These are phyloP conservation scores for Cladosporium cucumerinum DNA, from an alignment of 2,329 filamentous ascomycete genomes.

Conservation along the genomic window DNA sequence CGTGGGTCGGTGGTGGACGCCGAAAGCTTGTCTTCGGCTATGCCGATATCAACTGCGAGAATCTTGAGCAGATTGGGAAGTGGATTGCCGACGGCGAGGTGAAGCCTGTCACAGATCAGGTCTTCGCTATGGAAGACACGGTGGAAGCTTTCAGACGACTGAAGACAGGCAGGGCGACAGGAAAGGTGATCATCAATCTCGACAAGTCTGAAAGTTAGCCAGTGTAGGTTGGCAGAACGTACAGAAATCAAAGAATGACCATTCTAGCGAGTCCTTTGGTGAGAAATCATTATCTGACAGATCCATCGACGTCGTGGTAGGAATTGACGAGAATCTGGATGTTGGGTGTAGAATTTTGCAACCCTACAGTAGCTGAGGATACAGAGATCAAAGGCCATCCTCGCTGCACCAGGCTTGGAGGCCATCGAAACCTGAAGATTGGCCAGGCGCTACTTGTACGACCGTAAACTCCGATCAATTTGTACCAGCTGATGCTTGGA, in stretches of 20 bases:
- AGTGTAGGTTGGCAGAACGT: not conserved
- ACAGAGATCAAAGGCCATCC: too few relatives aligned
- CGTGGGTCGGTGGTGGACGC: constrained; percentile 51
- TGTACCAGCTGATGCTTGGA: not conserved
- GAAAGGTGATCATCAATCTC: constrained; percentile 54
- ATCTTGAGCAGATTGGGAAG: constrained; percentile 49
- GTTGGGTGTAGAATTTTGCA: too few relatives aligned
- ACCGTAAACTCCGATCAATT: not conserved
- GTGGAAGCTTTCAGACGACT: constrained; percentile 57
- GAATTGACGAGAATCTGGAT: too few relatives aligned
- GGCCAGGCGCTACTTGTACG: not conserved
- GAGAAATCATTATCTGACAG: too few relatives aligned
- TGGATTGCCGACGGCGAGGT: constrained; percentile 59
- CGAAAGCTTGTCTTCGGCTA: constrained; percentile 40
- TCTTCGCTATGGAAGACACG: constrained; percentile 55
- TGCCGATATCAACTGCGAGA: constrained; percentile 39
- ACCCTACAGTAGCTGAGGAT: too few relatives aligned
- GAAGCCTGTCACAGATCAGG: constrained; percentile 53
- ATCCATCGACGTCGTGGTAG: too few relatives aligned
- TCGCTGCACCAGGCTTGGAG: not conserved
- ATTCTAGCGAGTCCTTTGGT: too few relatives aligned
- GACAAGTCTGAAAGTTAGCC: not conserved
- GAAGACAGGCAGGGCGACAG: constrained; percentile 54
- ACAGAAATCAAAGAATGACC: too few relatives aligned
- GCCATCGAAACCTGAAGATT: constrained; percentile 3